Percentiles rank a stretch among this genome's conserved stretches.
Conservation (phyloP, 1,284 basidiomycete genomes). For the Fomitiporia mediterranea region DNA sequence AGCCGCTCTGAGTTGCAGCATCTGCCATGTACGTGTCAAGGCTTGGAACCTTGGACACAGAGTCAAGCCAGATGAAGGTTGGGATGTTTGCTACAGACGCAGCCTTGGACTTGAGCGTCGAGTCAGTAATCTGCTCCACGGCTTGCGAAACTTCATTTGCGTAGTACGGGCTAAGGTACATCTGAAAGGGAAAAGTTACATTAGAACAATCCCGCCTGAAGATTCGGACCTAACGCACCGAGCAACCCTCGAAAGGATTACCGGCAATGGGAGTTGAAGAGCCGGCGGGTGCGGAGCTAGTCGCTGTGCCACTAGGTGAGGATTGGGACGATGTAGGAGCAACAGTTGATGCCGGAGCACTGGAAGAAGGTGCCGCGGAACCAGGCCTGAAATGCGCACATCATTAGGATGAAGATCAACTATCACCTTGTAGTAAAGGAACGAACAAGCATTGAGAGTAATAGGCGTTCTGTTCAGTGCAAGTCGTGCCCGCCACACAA, state of each 20-base stretch:
- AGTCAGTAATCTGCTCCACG: slow-evolving; percentile 44
- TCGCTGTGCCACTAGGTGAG: slow-evolving; percentile 25
- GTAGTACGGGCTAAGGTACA: slow-evolving; percentile 51
- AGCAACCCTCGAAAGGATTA: slow-evolving; percentile 49
- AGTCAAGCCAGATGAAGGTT: slow-evolving; percentile 59
- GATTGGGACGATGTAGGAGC: slow-evolving; percentile 26
- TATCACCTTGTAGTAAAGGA: background rate
- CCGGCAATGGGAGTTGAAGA: slow-evolving; percentile 36
- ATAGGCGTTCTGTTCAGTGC: slow-evolving; percentile 42
- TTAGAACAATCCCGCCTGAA: background rate
- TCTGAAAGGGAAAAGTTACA: slow-evolving; percentile 26
- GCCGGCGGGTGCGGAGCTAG: slow-evolving; percentile 22
- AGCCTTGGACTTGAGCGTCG: slow-evolving; percentile 45
- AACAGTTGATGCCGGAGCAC: slow-evolving; percentile 24
- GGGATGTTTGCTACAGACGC: slow-evolving; percentile 49
- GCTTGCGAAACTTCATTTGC: slow-evolving; percentile 47
- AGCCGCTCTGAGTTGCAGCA: slow-evolving; percentile 42
- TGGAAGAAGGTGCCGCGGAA: slow-evolving; percentile 19
- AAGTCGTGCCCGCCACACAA: slow-evolving; percentile 33
- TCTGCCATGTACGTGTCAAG: slow-evolving; percentile 53
- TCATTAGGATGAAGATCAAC: too few species aligned
- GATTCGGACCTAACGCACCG: slow-evolving; percentile 30
- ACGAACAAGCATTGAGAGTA: slow-evolving; percentile 57
- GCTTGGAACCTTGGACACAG: slow-evolving; percentile 44
- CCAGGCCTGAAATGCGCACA: slow-evolving; percentile 9